Percentiles rank a stretch among this genome's conserved stretches.
Conservation (phyloP, 257 asterid genomes). For the Solanum bulbocastanum region DNA sequence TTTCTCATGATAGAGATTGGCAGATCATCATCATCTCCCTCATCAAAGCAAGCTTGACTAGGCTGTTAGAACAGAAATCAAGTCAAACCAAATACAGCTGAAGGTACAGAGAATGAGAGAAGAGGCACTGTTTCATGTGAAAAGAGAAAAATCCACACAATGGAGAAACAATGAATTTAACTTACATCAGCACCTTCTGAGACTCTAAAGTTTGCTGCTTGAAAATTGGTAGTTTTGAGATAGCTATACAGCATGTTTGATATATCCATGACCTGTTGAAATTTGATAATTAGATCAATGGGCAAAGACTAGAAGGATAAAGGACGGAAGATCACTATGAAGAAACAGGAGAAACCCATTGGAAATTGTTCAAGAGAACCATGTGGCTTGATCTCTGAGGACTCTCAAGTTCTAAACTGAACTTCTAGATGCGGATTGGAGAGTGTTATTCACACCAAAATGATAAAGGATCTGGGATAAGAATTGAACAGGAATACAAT, state of each 20-base stretch:
- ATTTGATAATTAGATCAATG: not conserved
- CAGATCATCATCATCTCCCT: constrained; percentile 13
- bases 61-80: constrained; percentile 26
- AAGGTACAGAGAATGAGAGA: not conserved
- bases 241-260: constrained; percentile 47
- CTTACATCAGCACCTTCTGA: constrained; percentile 40
- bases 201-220: constrained; percentile 29
- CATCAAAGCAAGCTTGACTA: constrained; percentile 13
- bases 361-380: not conserved
- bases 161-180: not conserved
- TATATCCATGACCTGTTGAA: constrained; percentile 57
- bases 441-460: not conserved
- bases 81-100: constrained; percentile 3
- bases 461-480: not conserved
- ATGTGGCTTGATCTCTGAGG: not conserved
- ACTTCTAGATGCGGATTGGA: not conserved
- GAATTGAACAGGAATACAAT: not conserved
- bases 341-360: not conserved
- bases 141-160: not conserved
- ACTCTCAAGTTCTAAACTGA: not conserved
- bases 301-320: not conserved
- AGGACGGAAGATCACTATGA: not conserved
- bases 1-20: constrained; percentile 19
- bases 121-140: not conserved
- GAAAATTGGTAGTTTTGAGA: constrained; percentile 32